phyloP scores from a whole-genome alignment of 345 rosid species.

The Salix purpurea region DNA sequence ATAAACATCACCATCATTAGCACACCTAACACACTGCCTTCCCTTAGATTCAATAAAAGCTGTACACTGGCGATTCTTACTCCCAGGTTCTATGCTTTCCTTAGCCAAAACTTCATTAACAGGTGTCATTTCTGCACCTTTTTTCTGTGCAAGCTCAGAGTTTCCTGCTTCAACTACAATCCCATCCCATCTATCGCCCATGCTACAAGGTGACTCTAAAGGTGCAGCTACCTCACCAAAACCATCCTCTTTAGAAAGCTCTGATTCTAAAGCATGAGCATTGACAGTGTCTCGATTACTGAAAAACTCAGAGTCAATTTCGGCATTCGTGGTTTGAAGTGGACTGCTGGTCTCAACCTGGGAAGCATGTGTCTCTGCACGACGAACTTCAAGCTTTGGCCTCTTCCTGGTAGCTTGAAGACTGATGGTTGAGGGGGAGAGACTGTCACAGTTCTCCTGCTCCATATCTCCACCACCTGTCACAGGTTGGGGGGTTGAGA shows the following conservation, averaged over 20 bases:
- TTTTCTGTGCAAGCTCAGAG: slow-evolving; percentile 25
- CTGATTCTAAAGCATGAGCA: slow-evolving; percentile 31
- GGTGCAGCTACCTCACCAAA: slow-evolving; percentile 27
- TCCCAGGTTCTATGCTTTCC: slow-evolving; percentile 50
- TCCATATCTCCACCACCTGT: slow-evolving; percentile 40
- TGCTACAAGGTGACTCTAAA: slow-evolving; percentile 39
- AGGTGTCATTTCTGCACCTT: slow-evolving; percentile 34
- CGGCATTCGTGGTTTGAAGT: slow-evolving; percentile 38
- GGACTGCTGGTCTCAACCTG: slow-evolving; percentile 47
- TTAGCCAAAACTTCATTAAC: slow-evolving; percentile 31
- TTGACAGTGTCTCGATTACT: slow-evolving; percentile 36
- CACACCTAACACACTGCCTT: slow-evolving; percentile 97
- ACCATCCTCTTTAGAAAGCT: slow-evolving; percentile 25
- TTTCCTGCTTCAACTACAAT: slow-evolving; percentile 60
- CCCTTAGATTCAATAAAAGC: slow-evolving; percentile 94
- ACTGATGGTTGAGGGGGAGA: slow-evolving; percentile 40
- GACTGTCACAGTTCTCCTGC: slow-evolving; percentile 37
- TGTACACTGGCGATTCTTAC: slow-evolving; percentile 72
- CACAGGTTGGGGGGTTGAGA: slow-evolving; percentile 51
- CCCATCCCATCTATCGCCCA: slow-evolving; percentile 62
- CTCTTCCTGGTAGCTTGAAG: slow-evolving; percentile 66
- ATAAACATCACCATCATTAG: slow-evolving; percentile 92
- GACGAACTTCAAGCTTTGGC: slow-evolving; percentile 90
- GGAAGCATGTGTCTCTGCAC: slow-evolving; percentile 68
- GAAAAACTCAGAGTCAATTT: slow-evolving; percentile 57